Base-by-base conservation (phyloP, 345 rosid genomes). In the Gossypium raimondii region DNA sequence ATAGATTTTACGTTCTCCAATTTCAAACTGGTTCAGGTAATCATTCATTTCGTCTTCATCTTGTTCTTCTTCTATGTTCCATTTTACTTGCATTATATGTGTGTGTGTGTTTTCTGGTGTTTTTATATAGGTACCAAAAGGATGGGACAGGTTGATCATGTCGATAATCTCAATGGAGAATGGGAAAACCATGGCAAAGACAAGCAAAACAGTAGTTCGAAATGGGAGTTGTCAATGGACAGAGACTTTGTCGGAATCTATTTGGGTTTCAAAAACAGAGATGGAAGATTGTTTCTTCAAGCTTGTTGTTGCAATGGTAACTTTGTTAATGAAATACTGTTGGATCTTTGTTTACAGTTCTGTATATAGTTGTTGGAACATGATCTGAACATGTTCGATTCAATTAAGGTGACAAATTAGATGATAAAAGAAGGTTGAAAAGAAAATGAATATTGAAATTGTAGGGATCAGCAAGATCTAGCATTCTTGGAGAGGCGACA, bases 121-220 rank as follows among this genome's bases (percentile, higher is more conserved):
- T 24, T 11, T 18, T 9, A n/a, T 7, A 53, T 76, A 89, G 90
- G 90, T 85, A 5, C 91, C 93, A 69, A 86, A 82, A 79, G 88
- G 93, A 81, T 89, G 93, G 93, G 93, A 89, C 81, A 86, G 80
- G 76, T 76, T 89, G 73, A 76, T 75, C 76, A 82, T 86, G 73
- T 84, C 87, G 0, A 22, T 87, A 13, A 17, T 86, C 60, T 85
- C 87, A 2, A 79, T 77, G 59, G 85, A 84, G 78, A 82, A 83
- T 0, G 91, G 91, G 68, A 87, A 81, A 78, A 81, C 86, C 5
- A 67, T 87, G 34, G 84, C 84, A 3, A 87, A 86, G 77, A 74
- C 80, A 55, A 77, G 85, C 61, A 89, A 81, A 78, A 79, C 84
- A 1, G 43, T 25, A 2, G 89, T 78, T 16, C 74, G 78, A 18